Base-by-base conservation (phyloP, 768 basidiomycete genomes). In the Leccinum disarticulatum region DNA sequence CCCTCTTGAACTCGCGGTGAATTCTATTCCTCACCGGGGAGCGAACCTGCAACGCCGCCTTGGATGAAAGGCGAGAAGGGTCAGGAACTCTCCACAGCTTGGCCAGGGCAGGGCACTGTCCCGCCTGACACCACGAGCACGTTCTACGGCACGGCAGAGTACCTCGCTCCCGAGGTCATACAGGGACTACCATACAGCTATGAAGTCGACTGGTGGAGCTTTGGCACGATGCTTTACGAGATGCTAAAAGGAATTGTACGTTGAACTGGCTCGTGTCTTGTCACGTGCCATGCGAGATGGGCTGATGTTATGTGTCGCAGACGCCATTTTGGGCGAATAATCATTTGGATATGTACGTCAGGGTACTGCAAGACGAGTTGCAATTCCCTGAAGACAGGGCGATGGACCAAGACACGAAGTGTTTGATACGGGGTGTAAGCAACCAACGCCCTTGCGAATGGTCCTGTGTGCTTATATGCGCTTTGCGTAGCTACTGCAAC, bases 131-230 rank as follows among this genome's bases (percentile, higher is more conserved):
- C 83, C 56, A 95, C 95, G 22, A 86, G 79, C 27, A 95, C 95
- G 8, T 96, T 97, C 70, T 96, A 91, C 74, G 94, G 94, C 10
- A 96, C 94, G n/a, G 94, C 94, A 3, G 94, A 96, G 75, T 97
- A 97, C 66, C 83, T 97, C 7, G 94, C 97, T 13, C 97, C 97
- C 0, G 96, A 99, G 76, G 95, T 98, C 49, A 93, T 98, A 65
- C 91, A 93, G 68, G 92, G 95, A 1, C 73, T 90, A 66, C 83
- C 87, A 19, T 96, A 98, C 70, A 88, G 88, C 64, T 98, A 94
- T 68, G 93, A 95, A 65, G 93, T 96, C 22, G 96, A 98, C 72
- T 96, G 94, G 92, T 99, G 95, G 95, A 92, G 90, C 64, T 90
- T 96, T 68, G 96, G 96, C 36, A 98, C 96, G 62, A 96, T 98